These are phyloP conservation scores for Hypoxylon sp. DNA, from an alignment of 2,329 filamentous ascomycete species.

Conservation along the genomic window DNA sequence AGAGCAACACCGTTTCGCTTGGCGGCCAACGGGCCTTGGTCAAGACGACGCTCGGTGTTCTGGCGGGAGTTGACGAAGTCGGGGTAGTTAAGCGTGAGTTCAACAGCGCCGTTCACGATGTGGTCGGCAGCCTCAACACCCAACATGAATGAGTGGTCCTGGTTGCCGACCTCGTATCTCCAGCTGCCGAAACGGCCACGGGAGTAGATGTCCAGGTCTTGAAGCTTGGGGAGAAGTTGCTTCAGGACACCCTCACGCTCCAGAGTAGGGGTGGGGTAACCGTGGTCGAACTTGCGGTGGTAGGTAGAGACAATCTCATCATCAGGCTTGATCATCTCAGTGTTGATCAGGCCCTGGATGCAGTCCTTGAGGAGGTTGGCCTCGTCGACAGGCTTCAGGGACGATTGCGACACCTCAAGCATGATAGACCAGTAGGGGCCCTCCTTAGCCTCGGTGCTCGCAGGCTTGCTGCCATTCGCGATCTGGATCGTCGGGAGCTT, in stretches of 20 bases:
- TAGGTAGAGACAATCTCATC: slow-evolving; percentile 99
- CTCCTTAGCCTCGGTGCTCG: slow-evolving; percentile 79
- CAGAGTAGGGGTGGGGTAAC: slow-evolving; percentile 94
- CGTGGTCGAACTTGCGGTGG: slow-evolving; percentile 97
- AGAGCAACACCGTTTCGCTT: slow-evolving; percentile 57
- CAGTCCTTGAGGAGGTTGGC: slow-evolving; percentile 88
- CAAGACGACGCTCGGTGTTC: slow-evolving; percentile 76
- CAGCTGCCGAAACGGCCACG: slow-evolving; percentile 98
- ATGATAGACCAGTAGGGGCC: slow-evolving; percentile 99
- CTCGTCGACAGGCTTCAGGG: slow-evolving; percentile 92
- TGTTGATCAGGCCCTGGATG: slow-evolving; percentile 98
- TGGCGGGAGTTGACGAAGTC: slow-evolving; percentile 90
- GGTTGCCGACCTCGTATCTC: slow-evolving; percentile 96
- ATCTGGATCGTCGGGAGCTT: slow-evolving; percentile 91
- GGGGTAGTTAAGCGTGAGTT: slow-evolving; percentile 95
- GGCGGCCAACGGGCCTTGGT: slow-evolving; percentile 59
- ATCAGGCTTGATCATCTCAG: slow-evolving; percentile 89
- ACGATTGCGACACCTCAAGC: slow-evolving; percentile 97
- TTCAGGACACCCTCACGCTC: slow-evolving; percentile 96
- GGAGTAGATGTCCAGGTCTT: slow-evolving; percentile 92
- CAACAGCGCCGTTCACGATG: slow-evolving; percentile 89
- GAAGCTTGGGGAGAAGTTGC: slow-evolving; percentile 91
- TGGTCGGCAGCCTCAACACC: slow-evolving; percentile 94
- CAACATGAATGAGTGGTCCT: slow-evolving; percentile 98
- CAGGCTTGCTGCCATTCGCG: slow-evolving; percentile 86